Percentiles rank a stretch among this genome's conserved stretches.
phyloP scores from a whole-genome alignment of 345 rosid genomes.

The Reutealis trisperma region DNA sequence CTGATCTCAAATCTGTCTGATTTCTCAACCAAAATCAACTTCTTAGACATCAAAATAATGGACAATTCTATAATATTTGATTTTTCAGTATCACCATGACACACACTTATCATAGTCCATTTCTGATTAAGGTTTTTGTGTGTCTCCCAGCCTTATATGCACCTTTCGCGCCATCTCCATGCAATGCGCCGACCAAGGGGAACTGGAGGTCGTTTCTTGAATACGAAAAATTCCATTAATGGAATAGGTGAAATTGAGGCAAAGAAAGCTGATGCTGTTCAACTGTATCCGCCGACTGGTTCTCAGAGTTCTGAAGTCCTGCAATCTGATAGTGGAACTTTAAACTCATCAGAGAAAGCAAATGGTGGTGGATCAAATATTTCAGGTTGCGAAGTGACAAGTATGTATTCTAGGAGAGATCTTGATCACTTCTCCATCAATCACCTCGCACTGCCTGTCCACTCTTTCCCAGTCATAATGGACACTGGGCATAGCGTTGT shows the following conservation, averaged over 20 bases:
- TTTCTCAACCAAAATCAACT: not conserved
- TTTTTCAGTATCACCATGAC: not conserved
- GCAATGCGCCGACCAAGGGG: conserved; percentile 99
- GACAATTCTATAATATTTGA: not conserved
- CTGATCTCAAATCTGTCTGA: not conserved
- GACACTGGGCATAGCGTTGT: conserved; percentile 48
- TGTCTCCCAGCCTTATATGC: conserved; percentile 75
- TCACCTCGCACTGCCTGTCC: conserved; percentile 43
- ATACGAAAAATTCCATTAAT: conserved; percentile 39
- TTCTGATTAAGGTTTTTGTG: conserved; percentile 19
- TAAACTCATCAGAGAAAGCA: conserved; percentile 59
- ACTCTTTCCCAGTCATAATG: conserved; percentile 45
- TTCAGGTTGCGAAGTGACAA: conserved; percentile 78
- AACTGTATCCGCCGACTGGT: conserved; percentile 46
- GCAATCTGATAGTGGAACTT: conserved; percentile 66
- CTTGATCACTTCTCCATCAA: conserved; percentile 34
- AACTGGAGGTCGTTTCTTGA: conserved; percentile 94
- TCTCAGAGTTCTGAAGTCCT: conserved; percentile 81
- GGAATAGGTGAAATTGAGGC: conserved; percentile 35
- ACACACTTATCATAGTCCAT: not conserved
- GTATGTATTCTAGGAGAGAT: conserved; percentile 51
- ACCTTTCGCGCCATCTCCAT: conserved; percentile 86
- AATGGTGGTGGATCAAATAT: conserved; percentile 42
- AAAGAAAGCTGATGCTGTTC: conserved; percentile 30
- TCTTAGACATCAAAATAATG: not conserved